Evolutionary conservation across 2,329 filamentous ascomycete genomes (phyloP), one percentile per base, ranked within the genome.

Genomic region (Fusarium sp.): DNA sequence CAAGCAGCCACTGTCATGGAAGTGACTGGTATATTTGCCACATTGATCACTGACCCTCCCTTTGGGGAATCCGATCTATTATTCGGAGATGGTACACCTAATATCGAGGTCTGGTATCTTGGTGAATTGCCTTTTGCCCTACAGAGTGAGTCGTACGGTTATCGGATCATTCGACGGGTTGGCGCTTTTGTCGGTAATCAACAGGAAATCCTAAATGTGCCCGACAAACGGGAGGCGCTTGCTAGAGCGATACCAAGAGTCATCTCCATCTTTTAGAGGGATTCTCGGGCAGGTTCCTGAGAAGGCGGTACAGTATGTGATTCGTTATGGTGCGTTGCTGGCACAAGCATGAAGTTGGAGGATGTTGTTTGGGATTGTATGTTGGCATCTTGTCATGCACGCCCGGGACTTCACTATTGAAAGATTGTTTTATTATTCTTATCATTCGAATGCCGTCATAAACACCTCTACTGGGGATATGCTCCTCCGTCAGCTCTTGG

Each of bases 401-500:
- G 18, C 36, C 38, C 18, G 18, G 2, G 18, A n/a, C 35, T 36
- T 18, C 6, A 20, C 8, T 20, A 9, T 40, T 10, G 13, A 42
- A 42, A 6, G 9, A 42, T 20, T 42, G 10, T 6, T n/a, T 20
- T 40, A 11, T 1, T 14, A 14, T 14, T 14, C 6, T 11, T 36
- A 35, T 22, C 7, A 13, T 25, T 38, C 4, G 4, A 14, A 14
- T 2, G 2, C 4, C 5, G 6, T 25, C 16, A 45, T 14, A 6
- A 13, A 2, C 4, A 5, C 3, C 2, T 61, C 68, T 77, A 82
- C 73, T 82, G 82, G 38, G 90, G 90, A 80, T 88, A 91, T 9
- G 90, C 90, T 3, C 81, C 90, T 0, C 97, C 96, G 83, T 99
- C 96, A 0, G 94, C 96, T 69, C 97, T 90, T 77, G 90, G 88